Evolutionary conservation across 306 rosid species (phyloP), one percentile per base, ranked within the genome.

Genomic region (Vigna radiata): DNA sequence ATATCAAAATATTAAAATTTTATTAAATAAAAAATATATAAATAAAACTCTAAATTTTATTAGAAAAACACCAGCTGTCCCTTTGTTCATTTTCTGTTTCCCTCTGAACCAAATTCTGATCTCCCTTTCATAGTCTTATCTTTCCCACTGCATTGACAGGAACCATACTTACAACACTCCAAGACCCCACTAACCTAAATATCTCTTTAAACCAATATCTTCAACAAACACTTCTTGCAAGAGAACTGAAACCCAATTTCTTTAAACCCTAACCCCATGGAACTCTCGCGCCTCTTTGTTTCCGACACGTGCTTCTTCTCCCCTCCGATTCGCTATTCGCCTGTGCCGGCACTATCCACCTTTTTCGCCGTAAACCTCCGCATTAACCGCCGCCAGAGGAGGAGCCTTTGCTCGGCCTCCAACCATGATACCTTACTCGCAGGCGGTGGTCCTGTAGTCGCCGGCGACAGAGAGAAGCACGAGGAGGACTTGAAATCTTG

Each of bases 401-500:
- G 79, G 37, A 67, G 73, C 77, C 23, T 47, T 64, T 90, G 91
- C 59, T 81, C 87, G 23, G 95, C 90, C 12, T 90, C 92, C n/a
- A 81, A 84, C 48, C 82, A 87, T 33, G 97, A 95, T n/a, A 92
- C 97, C 25, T 84, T 95, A 61, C 72, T 93, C 25, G 88, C 90
- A 3, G 89, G 87, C 14, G 81, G 86, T 52, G 1, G 82, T 68
- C 33, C 89, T 74, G 84, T 75, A 11, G 83, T 82, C 7, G 68
- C 82, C 3, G 82, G 69, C 3, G 83, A 65, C 69, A 65, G 69
- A 1, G 72, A 55, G 71, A 86, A 85, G 79, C 85, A 76, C 54
- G 88, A 80, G 39, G 90, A 72, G 8, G 96, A 92, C 87, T 80
- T 95, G 88, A 89, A 92, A 74, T 78, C 91, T 60, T 95, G 97